Conservation (phyloP, 176 grass and related monocot genomes). For the Oryza officinalis region DNA sequence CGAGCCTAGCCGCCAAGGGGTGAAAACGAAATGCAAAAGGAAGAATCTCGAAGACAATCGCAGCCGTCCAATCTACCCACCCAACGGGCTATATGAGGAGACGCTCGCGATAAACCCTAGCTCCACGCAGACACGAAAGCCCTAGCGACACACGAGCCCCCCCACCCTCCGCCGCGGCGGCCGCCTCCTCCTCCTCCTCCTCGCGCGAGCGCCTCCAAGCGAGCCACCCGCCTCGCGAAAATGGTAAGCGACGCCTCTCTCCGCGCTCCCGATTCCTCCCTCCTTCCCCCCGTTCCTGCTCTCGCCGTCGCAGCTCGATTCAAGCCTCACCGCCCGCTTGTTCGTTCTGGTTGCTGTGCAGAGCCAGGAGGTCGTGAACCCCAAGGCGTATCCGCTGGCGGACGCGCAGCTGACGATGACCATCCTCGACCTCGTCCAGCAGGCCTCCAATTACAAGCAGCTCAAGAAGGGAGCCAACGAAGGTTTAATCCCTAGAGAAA, state of each 20-base stretch:
- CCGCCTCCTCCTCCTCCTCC: conserved; percentile 15
- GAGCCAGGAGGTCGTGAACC: conserved; percentile 84
- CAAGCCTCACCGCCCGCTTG: not conserved
- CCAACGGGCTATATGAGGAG: conserved; percentile 36
- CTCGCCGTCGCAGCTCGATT: not conserved
- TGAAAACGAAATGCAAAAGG: not conserved
- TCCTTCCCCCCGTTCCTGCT: not conserved
- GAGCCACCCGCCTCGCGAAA: not conserved
- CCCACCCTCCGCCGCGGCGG: conserved; percentile 22
- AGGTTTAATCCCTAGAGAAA: conserved; percentile 41
- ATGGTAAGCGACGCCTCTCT: conserved; percentile 17
- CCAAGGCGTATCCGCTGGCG: conserved; percentile 85
- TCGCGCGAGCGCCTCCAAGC: not conserved
- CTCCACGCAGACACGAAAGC: conserved; percentile 23
- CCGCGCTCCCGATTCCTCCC: not conserved
- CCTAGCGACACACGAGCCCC: conserved; percentile 11
- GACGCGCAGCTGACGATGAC: conserved; percentile 70
- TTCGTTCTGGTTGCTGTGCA: conserved; percentile 11
- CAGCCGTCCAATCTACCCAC: conserved; percentile 35
- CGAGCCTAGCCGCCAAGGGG: not conserved
- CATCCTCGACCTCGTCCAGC: conserved; percentile 77
- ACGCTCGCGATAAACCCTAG: conserved; percentile 38
- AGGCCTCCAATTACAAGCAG: conserved; percentile 87
- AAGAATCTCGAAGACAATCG: conserved; percentile 34
- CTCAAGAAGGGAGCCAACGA: conserved; percentile 94